phyloP scores from a whole-genome alignment of 345 rosid genomes.

The Linum lewisii region DNA sequence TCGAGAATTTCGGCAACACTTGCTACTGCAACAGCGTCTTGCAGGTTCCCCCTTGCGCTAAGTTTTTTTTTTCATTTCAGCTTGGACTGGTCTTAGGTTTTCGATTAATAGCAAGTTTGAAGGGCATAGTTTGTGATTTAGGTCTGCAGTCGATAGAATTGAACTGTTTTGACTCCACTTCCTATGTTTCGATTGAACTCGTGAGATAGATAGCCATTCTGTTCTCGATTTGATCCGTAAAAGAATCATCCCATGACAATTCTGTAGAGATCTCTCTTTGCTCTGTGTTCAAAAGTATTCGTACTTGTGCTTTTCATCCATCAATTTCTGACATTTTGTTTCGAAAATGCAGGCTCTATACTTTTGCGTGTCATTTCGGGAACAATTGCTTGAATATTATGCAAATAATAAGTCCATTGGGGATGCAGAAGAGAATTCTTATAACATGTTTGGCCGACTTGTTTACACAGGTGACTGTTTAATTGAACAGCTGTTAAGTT shows the following conservation, averaged over 20 bases:
- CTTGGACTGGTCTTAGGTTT: too few species aligned
- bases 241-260: background rate
- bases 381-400: constrained; percentile 92
- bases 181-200: background rate
- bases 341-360: constrained; percentile 69
- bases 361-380: constrained; percentile 97
- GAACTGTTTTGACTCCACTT: too few species aligned
- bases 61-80: too few species aligned
- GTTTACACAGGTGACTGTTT: constrained; percentile 64
- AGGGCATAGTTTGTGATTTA: background rate
- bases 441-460: constrained; percentile 94
- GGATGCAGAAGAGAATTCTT: constrained; percentile 91
- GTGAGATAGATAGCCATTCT: background rate
- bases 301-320: background rate
- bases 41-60: constrained; percentile 41
- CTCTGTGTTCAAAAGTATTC: background rate
- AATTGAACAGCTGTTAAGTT: background rate
- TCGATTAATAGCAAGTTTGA: too few species aligned
- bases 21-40: constrained; percentile 97
- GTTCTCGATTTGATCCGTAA: background rate
- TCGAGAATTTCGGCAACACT: constrained; percentile 98
- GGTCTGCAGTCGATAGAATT: too few species aligned
- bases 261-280: background rate
- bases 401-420: constrained; percentile 54
- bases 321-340: background rate